These are phyloP conservation scores for Boletus subcaerulescens DNA, from an alignment of 768 basidiomycete genomes.

Conservation along the genomic window DNA sequence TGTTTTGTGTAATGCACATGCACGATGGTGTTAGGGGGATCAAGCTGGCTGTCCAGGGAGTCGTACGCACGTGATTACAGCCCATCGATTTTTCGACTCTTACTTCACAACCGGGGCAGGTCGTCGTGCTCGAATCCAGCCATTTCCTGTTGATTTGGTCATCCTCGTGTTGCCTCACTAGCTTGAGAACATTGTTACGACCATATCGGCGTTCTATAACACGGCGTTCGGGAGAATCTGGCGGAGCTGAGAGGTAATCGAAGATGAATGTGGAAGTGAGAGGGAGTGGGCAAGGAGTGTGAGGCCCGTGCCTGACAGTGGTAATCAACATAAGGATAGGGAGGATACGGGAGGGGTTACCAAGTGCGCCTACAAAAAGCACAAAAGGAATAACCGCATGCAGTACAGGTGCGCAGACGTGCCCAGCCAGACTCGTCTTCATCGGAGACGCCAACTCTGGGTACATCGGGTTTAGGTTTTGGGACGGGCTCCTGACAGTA, in stretches of 20 bases:
- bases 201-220: constrained; percentile 66
- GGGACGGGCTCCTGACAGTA: constrained; percentile 81
- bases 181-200: constrained; percentile 50
- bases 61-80: constrained; percentile 78
- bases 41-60: neutral
- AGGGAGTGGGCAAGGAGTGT: constrained; percentile 65
- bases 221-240: constrained; percentile 47
- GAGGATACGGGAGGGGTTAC: constrained; percentile 35
- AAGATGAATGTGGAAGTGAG: constrained; percentile 61
- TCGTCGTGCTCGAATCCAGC: constrained; percentile 65
- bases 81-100: constrained; percentile 74
- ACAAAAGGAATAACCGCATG: constrained; percentile 79
- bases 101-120: constrained; percentile 71
- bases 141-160: constrained; percentile 73
- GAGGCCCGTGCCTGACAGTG: constrained; percentile 74
- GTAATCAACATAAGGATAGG: constrained; percentile 4
- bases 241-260: constrained; percentile 61
- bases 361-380: constrained; percentile 79
- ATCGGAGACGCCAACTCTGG: constrained; percentile 28
- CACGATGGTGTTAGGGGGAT: neutral
- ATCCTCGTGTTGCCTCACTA: constrained; percentile 66
- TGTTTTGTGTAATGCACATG: neutral
- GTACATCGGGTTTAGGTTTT: constrained; percentile 40
- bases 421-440: constrained; percentile 65
- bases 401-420: constrained; percentile 64